Evolutionary conservation across 2,329 filamentous ascomycete genomes (phyloP).

Genomic region (Sclerotinia glacialis): DNA sequence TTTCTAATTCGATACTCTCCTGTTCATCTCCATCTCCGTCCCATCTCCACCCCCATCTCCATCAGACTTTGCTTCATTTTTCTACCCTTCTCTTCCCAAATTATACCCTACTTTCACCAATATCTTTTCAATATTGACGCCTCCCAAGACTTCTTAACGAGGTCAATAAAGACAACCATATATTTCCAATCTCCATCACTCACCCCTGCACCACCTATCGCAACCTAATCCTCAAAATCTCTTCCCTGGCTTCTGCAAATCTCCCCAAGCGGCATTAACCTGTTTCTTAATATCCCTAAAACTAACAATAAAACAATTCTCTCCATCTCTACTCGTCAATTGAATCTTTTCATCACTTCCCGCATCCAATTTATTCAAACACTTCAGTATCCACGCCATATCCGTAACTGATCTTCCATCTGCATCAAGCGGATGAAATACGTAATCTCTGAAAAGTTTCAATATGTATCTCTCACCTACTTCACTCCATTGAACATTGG

Average conservation of each 20-base stretch:
- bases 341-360: constrained; percentile 83
- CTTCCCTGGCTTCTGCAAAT: constrained; percentile 43
- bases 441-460: constrained; percentile 93
- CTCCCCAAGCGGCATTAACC: constrained; percentile 55
- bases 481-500: constrained; percentile 80
- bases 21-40: too few relatives aligned
- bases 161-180: background rate
- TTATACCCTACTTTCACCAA: background rate
- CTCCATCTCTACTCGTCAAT: constrained; percentile 84
- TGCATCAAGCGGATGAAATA: constrained; percentile 92
- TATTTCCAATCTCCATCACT: background rate
- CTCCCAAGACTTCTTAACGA: background rate
- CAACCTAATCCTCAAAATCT: constrained; percentile 5
- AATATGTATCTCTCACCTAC: constrained; percentile 89
- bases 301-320: constrained; percentile 81
- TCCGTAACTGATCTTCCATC: constrained; percentile 81
- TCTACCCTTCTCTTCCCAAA: background rate
- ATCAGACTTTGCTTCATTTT: background rate
- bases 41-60: too few relatives aligned
- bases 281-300: constrained; percentile 83
- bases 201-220: background rate
- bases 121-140: background rate
- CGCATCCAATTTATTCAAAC: constrained; percentile 88
- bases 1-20: constrained; percentile 1
- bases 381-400: constrained; percentile 80